Evolutionary conservation across 1,139 yeast genomes (phyloP), one percentile per base, ranked within the genome.

Genomic region (Candida anutae): DNA sequence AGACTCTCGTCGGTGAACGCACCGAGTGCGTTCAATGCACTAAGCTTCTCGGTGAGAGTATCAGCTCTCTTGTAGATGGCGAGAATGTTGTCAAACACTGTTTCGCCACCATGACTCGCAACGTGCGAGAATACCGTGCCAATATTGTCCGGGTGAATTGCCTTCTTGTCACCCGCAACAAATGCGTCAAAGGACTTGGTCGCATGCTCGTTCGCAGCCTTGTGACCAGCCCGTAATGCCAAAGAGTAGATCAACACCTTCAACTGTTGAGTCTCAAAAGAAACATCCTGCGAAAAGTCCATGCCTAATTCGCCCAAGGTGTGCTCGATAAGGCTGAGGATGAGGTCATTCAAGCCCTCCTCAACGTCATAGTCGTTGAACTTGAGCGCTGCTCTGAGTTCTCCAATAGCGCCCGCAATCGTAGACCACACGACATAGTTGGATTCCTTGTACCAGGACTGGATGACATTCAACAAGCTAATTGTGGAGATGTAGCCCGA

Each of bases 91-190:
- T 84, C 78, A 55, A 74, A 85, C 37, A 76, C 74, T 24, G 66
- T 57, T 32, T 53, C 67, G 35, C 74, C 77, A 37, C 94, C 95
- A 31, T 58, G 53, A 46, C 70, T 66, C 27, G 94, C 88, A 42
- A 74, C 83, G 13, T 75, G 58, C 30, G 57, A 59, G 56, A 83
- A 88, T 24, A 90, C 76, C 9, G 83, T 51, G 5, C 72, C 71
- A 57, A 87, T 77, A 45, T 88, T 60, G 58, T 87, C 80, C 40
- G 96, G 93, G 55, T 85, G 80, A 39, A 88, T 67, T 13, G 90
- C 85, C 23, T 28, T 29, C 4, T 30, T 26, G 40, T 83, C 80
- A 36, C 94, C 95, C 15, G 61, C 60, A 26, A 71, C 55, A 46
- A 67, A 84, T 26, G 64, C 63, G 5, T 63, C 63, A 50, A 84